Conservation (phyloP, 164 flowering plant species). For the Santalum album region DNA sequence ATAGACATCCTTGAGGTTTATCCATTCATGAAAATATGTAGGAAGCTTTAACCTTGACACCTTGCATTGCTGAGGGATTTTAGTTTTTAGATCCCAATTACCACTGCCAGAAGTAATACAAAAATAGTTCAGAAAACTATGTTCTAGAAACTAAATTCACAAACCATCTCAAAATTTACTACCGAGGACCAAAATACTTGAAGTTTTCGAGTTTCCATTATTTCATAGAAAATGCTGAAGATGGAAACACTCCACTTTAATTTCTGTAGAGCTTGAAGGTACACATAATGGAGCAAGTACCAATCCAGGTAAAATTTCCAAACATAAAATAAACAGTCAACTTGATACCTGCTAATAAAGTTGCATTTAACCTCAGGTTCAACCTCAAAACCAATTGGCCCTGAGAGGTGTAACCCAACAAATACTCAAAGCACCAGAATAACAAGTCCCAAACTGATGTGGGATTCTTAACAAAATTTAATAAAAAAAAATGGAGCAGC, state of each 20-base stretch:
- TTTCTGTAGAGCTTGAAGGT: too few relatives aligned
- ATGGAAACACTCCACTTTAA: not conserved
- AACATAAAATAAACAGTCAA: too few relatives aligned
- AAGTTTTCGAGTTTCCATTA: not conserved
- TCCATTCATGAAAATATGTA: conserved; percentile 87
- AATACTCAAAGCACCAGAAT: too few relatives aligned
- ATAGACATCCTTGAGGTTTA: conserved; percentile 83
- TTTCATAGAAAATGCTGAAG: not conserved
- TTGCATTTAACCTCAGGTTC: too few relatives aligned
- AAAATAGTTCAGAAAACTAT: conserved; percentile 11
- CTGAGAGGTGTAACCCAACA: too few relatives aligned
- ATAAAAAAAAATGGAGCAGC: too few relatives aligned
- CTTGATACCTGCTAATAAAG: too few relatives aligned
- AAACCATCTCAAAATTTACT: not conserved
- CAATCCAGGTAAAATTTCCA: too few relatives aligned
- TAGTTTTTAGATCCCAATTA: conserved; percentile 95
- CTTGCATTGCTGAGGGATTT: conserved; percentile 84
- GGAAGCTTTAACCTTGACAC: conserved; percentile 64
- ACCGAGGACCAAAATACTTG: not conserved
- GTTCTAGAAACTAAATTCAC: not conserved
- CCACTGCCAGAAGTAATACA: conserved; percentile 46
- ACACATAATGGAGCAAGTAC: too few relatives aligned
- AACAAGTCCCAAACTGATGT: too few relatives aligned
- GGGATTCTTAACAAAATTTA: too few relatives aligned
- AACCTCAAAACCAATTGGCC: too few relatives aligned